These are phyloP conservation scores for Colletotrichum acutatum DNA, from an alignment of 2,329 filamentous ascomycete species.

Conservation along the genomic window DNA sequence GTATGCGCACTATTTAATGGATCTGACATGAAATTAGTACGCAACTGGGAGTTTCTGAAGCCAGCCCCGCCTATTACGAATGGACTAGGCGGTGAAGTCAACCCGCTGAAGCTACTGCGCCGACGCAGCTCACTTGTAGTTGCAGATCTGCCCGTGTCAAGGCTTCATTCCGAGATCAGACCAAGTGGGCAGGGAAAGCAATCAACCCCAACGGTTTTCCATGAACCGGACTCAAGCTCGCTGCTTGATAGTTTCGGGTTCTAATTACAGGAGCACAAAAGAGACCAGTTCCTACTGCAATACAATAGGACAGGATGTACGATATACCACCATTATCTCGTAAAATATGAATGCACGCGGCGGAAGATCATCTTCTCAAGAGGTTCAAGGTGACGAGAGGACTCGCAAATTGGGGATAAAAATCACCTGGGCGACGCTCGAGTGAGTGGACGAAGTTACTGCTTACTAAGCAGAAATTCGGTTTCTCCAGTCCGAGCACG, in stretches of 20 bases:
- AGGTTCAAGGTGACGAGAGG: not conserved
- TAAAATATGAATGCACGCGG: not conserved
- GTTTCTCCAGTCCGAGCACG: not conserved
- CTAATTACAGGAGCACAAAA: constrained; percentile 49
- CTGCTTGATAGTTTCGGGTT: constrained; percentile 95
- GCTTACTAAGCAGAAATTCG: not conserved
- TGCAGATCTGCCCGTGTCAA: constrained; percentile 71
- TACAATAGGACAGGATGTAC: not conserved
- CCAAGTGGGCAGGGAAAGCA: constrained; percentile 57
- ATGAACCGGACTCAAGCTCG: constrained; percentile 91
- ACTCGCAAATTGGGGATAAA: not conserved
- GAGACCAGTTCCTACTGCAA: not conserved
- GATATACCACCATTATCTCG: not conserved
- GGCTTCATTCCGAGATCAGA: constrained; percentile 54
- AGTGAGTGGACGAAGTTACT: no score
- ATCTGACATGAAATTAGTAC: constrained; percentile 60
- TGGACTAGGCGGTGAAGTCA: constrained; percentile 60
- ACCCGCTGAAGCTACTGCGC: constrained; percentile 75
- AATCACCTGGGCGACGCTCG: not conserved
- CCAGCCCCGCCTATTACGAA: constrained; percentile 46
- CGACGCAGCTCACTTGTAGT: constrained; percentile 83
- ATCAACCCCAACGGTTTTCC: constrained; percentile 79
- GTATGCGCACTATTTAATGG: not conserved
- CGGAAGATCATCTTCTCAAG: not conserved
- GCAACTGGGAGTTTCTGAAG: constrained; percentile 84